A percentile compares a stretch with the other conserved stretches of the same genome.
Evolutionary conservation across 345 rosid genomes (phyloP).

Genomic region (Camelina neglecta): DNA sequence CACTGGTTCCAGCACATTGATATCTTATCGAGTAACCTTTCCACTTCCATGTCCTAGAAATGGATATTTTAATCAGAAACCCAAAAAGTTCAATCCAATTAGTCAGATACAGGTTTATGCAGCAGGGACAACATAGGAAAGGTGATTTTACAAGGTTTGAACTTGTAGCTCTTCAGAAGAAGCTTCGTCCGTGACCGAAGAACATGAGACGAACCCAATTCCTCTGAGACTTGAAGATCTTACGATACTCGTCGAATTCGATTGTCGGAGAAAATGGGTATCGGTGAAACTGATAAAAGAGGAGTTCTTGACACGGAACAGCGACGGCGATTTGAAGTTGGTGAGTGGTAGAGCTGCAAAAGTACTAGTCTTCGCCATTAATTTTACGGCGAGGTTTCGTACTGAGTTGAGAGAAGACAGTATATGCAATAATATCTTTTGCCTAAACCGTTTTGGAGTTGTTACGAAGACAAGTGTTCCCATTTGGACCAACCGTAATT

Average conservation of each 20-base stretch:
- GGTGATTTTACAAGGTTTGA: slow-evolving; percentile 54
- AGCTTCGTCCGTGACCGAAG: slow-evolving; percentile 41
- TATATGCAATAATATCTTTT: slow-evolving; percentile 27
- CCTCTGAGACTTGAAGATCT: slow-evolving; percentile 31
- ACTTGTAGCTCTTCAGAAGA: slow-evolving; percentile 43
- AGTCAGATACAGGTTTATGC: background rate
- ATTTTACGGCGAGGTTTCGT: background rate
- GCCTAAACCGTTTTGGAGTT: slow-evolving; percentile 41
- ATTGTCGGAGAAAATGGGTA: slow-evolving; percentile 35
- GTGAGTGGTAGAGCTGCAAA: slow-evolving; percentile 28
- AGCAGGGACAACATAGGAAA: background rate
- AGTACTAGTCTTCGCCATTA: slow-evolving; percentile 41
- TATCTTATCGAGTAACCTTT: slow-evolving; percentile 84
- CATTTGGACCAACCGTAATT: slow-evolving; percentile 29
- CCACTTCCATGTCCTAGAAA: slow-evolving; percentile 82
- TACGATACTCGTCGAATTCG: slow-evolving; percentile 14
- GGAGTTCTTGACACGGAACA: slow-evolving; percentile 28
- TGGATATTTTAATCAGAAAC: slow-evolving; percentile 2
- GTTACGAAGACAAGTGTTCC: slow-evolving; percentile 40
- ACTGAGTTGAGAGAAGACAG: slow-evolving; percentile 7
- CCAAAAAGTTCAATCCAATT: background rate
- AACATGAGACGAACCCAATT: slow-evolving; percentile 35
- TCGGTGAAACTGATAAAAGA: slow-evolving; percentile 21
- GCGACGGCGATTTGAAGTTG: slow-evolving; percentile 19
- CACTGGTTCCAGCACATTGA: slow-evolving; percentile 68